These are phyloP conservation scores for Brettanomyces sp. DNA, from an alignment of 805 yeast genomes.

Conservation along the genomic window DNA sequence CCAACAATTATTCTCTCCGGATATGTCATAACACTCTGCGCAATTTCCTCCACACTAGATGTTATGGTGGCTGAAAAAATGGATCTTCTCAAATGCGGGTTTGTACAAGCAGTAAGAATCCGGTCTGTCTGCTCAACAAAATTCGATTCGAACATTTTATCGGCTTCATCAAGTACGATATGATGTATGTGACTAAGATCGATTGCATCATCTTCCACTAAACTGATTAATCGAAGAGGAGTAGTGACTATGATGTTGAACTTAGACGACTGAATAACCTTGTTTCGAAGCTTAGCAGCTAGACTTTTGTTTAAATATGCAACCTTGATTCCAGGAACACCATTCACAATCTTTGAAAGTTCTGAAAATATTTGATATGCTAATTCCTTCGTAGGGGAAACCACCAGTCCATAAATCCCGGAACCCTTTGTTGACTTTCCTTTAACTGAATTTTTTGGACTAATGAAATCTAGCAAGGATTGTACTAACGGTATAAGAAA, in stretches of 20 bases:
- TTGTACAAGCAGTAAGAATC: slow-evolving; percentile 52
- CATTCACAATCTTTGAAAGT: slow-evolving; percentile 47
- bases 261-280: slow-evolving; percentile 47
- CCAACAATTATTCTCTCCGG: slow-evolving; percentile 86
- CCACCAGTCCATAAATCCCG: slow-evolving; percentile 66
- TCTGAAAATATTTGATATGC: slow-evolving; percentile 78
- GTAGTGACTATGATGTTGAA: slow-evolving; percentile 80
- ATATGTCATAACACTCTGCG: slow-evolving; percentile 73
- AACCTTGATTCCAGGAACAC: slow-evolving; percentile 41
- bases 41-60: slow-evolving; percentile 83
- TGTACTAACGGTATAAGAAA: slow-evolving; percentile 79
- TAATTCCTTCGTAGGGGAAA: slow-evolving; percentile 92
- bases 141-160: slow-evolving; percentile 77
- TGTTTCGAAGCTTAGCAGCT: slow-evolving; percentile 57
- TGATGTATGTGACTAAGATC: slow-evolving; percentile 61
- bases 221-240: slow-evolving; percentile 79
- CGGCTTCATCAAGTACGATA: slow-evolving; percentile 91
- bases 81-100: slow-evolving; percentile 50
- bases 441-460: slow-evolving; percentile 1
- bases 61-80: slow-evolving; percentile 96
- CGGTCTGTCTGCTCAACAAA: slow-evolving; percentile 89
- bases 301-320: slow-evolving; percentile 65
- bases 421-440: slow-evolving; percentile 21
- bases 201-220: slow-evolving; percentile 51
- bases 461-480: slow-evolving; percentile 13